Evolutionary conservation across 2,329 filamentous ascomycete genomes (phyloP), one percentile per base, ranked within the genome.

Genomic region (Samsoniella hepiali): DNA sequence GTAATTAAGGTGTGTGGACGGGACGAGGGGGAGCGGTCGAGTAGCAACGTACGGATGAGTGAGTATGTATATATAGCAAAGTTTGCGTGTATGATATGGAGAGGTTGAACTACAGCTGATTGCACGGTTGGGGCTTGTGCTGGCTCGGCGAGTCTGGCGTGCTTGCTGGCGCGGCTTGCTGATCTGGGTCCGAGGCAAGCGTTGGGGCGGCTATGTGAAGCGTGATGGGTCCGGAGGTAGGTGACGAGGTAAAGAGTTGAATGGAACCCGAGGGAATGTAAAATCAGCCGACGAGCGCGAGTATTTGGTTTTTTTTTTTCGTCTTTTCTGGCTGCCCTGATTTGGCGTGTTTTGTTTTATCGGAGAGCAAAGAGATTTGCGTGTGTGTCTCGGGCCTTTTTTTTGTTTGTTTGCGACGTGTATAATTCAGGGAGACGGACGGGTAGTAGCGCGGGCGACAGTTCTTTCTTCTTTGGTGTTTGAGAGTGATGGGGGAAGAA

Each of bases 111-210:
- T 49, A 45, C 53, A 56, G 54, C 27, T 58, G 61, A 51, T 57
- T 38, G n/a, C 22, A 34, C 51, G 54, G 13, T 11, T 36, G 53
- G 22, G 29, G 55, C 38, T 32, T 58, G 29, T 38, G 34, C 29
- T 29, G 11, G 47, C 13, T 13, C 36, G 45, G 57, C 22, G 17
- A 32, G 15, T 50, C 38, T 59, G 44, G 45, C 32, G 44, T 42
- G 45, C 45, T 36, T 45, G 22, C 5, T 15, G 56, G 56, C 32
- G 44, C 34, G 44, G 31, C 56, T 60, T 53, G 58, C 36, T 42
- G 58, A 59, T 59, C 36, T 56, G 42, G 42, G 60, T 51, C 61
- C 61, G 61, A 63, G 54, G 61, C 61, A 63, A 50, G 53, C 51
- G 44, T 57, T 56, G 49, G 49, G 50, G 31, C 50, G 50, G 59